Evolutionary conservation across 495 filamentous ascomycete species (phyloP).

Genomic region (Penicillium ochrochloron): DNA sequence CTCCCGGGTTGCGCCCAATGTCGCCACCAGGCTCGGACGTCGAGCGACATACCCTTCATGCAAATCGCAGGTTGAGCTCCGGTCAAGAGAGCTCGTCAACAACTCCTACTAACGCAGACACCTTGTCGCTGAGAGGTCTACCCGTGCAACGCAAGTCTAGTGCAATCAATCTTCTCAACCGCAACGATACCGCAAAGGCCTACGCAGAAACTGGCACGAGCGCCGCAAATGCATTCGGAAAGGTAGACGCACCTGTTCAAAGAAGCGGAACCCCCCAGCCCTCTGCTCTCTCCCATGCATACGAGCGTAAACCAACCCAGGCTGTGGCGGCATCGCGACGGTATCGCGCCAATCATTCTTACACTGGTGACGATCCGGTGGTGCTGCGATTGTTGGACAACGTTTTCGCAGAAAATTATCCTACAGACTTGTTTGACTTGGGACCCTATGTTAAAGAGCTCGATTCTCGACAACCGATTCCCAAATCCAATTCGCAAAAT

Average conservation of each 20-base stretch:
- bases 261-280: slow-evolving; percentile 36
- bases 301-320: slow-evolving; percentile 35
- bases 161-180: slow-evolving; percentile 80
- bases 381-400: slow-evolving; percentile 84
- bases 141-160: slow-evolving; percentile 67
- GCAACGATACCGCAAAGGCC: slow-evolving; percentile 79
- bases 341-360: slow-evolving; percentile 65
- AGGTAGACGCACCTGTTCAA: slow-evolving; percentile 71
- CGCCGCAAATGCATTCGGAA: slow-evolving; percentile 82
- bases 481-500: slow-evolving; percentile 56
- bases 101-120: slow-evolving; percentile 41
- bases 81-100: slow-evolving; percentile 45
- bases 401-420: slow-evolving; percentile 89
- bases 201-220: slow-evolving; percentile 83
- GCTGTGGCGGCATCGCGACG: slow-evolving; percentile 28
- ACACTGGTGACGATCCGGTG: slow-evolving; percentile 85
- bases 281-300: slow-evolving; percentile 37
- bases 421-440: slow-evolving; percentile 69
- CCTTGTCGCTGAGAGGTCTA: slow-evolving; percentile 34
- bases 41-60: slow-evolving; percentile 34
- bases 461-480: slow-evolving; percentile 64
- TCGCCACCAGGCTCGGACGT: slow-evolving; percentile 46
- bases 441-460: slow-evolving; percentile 82
- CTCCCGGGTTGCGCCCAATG: slow-evolving; percentile 42
- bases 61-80: slow-evolving; percentile 34